Base-by-base conservation (phyloP, 371 early-diverging fungal species). In the Blakeslea trispora region DNA sequence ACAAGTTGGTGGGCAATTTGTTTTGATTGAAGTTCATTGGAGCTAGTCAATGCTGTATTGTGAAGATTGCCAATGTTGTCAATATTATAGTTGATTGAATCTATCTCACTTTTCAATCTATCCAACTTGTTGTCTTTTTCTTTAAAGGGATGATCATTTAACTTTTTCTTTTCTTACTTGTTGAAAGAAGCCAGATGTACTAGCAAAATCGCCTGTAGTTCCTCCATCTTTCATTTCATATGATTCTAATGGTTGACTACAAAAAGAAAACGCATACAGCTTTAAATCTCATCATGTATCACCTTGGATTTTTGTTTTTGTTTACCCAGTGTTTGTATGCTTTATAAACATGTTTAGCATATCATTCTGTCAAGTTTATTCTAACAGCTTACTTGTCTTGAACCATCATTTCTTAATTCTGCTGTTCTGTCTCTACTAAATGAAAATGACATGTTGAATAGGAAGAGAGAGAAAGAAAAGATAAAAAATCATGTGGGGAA, bases 21-120 rank as follows among this genome's bases (percentile, higher is more conserved):
- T 45, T 50, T 61, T 23, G 69, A 69, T 50, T 72, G 75, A n/a
- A 67, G 64, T 14, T 75, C 75, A 45, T 72, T 77, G 21, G 59
- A 65, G 24, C 66, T 72, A 14, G 55, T 55, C 13, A 74, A 58
- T 13, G 66, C 59, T 22, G 59, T 55, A 22, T 58, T 65, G 51
- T 78, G 79, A 6, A 72, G 46, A 9, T 59, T 59, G 34, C 59
- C 67, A 41, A 78, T 72, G 23, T 62, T 53, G 35, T 74, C 69
- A 32, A 78, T 54, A n/a, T 64, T 57, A 7, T 59, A 57, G 50
- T 65, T 78, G 50, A 74, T 55, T 2, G 50, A 32, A 14, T 50
- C 54, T 39, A 78, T 57, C 3, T 71, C 62, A 19, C 41, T 44
- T 44, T 71, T 72, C 15, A 75, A 32, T 21, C 49, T 52, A 42